A percentile compares a stretch with the other conserved stretches of the same genome.
Evolutionary conservation across 768 basidiomycete species (phyloP).

Genomic region (Dioszegia hungarica): DNA sequence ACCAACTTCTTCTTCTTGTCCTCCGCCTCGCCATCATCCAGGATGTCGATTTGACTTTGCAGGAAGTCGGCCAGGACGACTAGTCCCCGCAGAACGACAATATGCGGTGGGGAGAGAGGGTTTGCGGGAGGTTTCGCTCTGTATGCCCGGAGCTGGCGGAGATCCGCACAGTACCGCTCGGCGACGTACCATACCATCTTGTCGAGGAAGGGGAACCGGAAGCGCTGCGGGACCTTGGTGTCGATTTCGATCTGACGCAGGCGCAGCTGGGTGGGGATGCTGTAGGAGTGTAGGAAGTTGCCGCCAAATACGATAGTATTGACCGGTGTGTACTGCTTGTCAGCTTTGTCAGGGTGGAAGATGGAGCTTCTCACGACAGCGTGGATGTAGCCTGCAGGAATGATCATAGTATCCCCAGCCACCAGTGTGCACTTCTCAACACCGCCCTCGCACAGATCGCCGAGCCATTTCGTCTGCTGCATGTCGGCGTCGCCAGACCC

Average conservation of each 20-base stretch:
- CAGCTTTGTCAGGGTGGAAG: neutral
- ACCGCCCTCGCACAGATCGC: slow-evolving; percentile 84
- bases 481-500: slow-evolving; percentile 75
- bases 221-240: slow-evolving; percentile 88
- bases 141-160: slow-evolving; percentile 48
- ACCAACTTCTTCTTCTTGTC: slow-evolving; percentile 71
- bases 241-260: slow-evolving; percentile 86
- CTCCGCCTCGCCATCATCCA: slow-evolving; percentile 60
- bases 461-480: slow-evolving; percentile 84
- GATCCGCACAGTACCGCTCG: slow-evolving; percentile 69
- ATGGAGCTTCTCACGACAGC: slow-evolving; percentile 67
- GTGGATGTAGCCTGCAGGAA: slow-evolving; percentile 96
- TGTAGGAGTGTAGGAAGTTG: slow-evolving; percentile 89
- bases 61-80: slow-evolving; percentile 70
- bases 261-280: slow-evolving; percentile 75
- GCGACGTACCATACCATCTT: slow-evolving; percentile 89
- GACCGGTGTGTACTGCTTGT: slow-evolving; percentile 70
- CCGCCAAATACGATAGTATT: slow-evolving; percentile 96
- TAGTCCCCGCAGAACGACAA: slow-evolving; percentile 67
- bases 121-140: slow-evolving; percentile 10
- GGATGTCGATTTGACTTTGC: slow-evolving; percentile 65
- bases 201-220: slow-evolving; percentile 76
- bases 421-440: slow-evolving; percentile 62
- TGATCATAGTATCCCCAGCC: slow-evolving; percentile 56
- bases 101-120: slow-evolving; percentile 23